Base-by-base conservation (phyloP, 1,139 yeast genomes). In the Trichomonascaceae sp. region DNA sequence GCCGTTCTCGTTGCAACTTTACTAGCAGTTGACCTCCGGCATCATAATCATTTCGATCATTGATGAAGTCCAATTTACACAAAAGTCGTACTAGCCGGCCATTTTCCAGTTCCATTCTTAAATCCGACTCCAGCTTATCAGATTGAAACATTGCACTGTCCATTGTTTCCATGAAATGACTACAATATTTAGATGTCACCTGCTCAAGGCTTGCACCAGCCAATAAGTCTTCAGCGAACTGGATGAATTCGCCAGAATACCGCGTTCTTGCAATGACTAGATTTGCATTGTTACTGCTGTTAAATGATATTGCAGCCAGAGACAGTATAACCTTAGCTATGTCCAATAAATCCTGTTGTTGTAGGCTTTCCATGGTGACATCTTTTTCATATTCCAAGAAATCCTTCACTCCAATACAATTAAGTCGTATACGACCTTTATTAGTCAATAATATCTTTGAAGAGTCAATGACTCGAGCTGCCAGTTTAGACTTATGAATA, bases 31-130 rank as follows among this genome's bases (percentile, higher is more conserved):
- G 41, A 6, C 17, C 17, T 12, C 96, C 96, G 12, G 85, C 79
- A 61, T 86, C 95, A 50, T 74, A 75, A 61, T 85, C 95, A 3
- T 95, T 88, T 58, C 95, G 77, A 60, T 87, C 95, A 57, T 85
- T 75, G 46, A 90, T 81, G 61, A 85, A 85, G 64, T 88, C 89
- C 51, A 93, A 73, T 71, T 95, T 93, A 57, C 90, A 77, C 65
- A 93, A 73, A 45, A 95, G 75, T 57, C 99, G 78, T 62, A 91
- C 90, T 38, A 93, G 71, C 56, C 99, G 76, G 4, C 89, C 95
- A 70, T 93, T 93, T 68, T 93, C 99, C 36, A 91, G 73, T 68
- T 93, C 98, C 52, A 80, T 77, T 24, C 82, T 69, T 45, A 95
- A 72, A 60, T 82, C 83, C 1, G 80, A 73, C 67, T 90, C 96